phyloP scores from a whole-genome alignment of 2,329 filamentous ascomycete species.

The Microdochium nivale region DNA sequence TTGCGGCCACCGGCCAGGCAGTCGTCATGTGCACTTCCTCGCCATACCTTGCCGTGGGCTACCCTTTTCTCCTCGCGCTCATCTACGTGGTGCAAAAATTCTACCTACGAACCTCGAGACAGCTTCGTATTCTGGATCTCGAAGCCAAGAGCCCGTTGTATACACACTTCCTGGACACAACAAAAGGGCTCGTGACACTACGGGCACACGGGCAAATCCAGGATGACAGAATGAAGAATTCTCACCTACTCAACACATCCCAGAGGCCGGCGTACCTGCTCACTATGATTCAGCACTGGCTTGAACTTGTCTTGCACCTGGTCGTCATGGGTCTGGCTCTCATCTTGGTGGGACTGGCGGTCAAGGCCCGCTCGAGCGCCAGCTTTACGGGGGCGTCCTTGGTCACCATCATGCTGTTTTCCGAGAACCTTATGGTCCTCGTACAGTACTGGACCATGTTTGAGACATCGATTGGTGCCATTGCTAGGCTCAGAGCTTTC shows the following conservation, averaged over 20 bases:
- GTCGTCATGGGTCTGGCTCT: slow-evolving; percentile 13
- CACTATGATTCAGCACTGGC: slow-evolving; percentile 33
- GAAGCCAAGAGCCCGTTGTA: slow-evolving; percentile 41
- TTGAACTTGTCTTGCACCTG: slow-evolving; percentile 10
- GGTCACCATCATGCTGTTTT: slow-evolving; percentile 21
- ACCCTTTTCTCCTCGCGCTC: slow-evolving; percentile 29
- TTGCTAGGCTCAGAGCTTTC: slow-evolving; percentile 17
- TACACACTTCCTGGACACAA: slow-evolving; percentile 36
- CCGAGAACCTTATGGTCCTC: slow-evolving; percentile 14
- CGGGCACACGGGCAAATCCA: slow-evolving; percentile 39
- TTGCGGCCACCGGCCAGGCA: slow-evolving; percentile 27
- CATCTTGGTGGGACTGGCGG: slow-evolving; percentile 13
- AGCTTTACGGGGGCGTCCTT: slow-evolving; percentile 18
- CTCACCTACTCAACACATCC: slow-evolving; percentile 33
- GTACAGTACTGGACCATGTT: slow-evolving; percentile 18
- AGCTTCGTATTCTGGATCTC: slow-evolving; percentile 40
- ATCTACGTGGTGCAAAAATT: slow-evolving; percentile 36
- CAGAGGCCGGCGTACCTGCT: slow-evolving; percentile 44
- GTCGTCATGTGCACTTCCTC: slow-evolving; percentile 28
- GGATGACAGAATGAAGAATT: slow-evolving; percentile 30
- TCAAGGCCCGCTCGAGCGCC: slow-evolving; percentile 11
- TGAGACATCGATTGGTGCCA: slow-evolving; percentile 23
- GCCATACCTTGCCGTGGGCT: slow-evolving; percentile 30
- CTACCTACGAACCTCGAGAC: slow-evolving; percentile 43
- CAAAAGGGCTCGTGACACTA: slow-evolving; percentile 37